Conservation (phyloP, 371 early-diverging fungal species). For the Mortierella sp. region DNA sequence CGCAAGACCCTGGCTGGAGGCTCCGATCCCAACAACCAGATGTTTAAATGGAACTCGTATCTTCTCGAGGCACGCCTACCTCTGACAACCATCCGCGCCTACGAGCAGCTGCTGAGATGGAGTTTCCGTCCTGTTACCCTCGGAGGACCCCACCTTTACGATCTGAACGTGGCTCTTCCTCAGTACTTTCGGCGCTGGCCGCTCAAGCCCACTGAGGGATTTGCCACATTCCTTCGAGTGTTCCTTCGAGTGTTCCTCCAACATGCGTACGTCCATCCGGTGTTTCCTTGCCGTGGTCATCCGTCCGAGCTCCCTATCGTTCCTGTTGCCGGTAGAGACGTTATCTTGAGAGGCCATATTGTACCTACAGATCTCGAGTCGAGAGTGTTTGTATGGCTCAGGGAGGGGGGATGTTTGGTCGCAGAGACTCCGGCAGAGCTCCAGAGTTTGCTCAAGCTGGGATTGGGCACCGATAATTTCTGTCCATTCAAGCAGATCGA, state of each 20-base stretch:
- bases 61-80: neutral
- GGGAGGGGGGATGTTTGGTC: neutral
- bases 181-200: neutral
- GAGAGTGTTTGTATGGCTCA: neutral
- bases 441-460: rapidly evolving
- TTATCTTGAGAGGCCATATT: neutral
- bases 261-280: neutral
- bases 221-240: neutral
- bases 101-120: neutral
- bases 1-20: conserved; percentile 22
- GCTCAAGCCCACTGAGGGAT: neutral
- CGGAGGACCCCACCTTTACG: neutral
- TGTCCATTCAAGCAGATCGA: neutral
- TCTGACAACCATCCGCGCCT: neutral
- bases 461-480: neutral
- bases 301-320: neutral
- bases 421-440: neutral
- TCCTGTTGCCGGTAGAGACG: neutral
- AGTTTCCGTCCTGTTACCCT: neutral
- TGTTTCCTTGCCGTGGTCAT: neutral
- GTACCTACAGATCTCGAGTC: neutral
- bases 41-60: neutral
- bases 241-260: neutral
- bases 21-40: neutral
- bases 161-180: neutral